A percentile compares a stretch with the other conserved stretches of the same genome.
Conservation (phyloP, 1,284 basidiomycete genomes). For the Cutaneotrichosporon sp. region DNA sequence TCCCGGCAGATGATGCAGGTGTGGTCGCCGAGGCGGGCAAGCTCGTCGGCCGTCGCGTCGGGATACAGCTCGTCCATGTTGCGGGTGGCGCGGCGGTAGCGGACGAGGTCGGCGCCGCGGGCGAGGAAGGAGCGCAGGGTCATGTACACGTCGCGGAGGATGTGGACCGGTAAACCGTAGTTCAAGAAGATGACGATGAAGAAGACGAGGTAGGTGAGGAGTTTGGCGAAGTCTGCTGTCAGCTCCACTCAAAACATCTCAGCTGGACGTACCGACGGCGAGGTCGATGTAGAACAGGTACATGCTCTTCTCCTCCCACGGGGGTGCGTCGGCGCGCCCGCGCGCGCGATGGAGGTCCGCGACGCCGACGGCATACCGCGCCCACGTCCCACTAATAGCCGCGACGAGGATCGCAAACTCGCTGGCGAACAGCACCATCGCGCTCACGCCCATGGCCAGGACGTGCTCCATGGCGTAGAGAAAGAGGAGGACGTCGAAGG, state of each 20-base stretch:
- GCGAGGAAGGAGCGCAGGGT: slow-evolving; percentile 88
- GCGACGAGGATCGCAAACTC: slow-evolving; percentile 90
- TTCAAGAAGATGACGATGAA: slow-evolving; percentile 88
- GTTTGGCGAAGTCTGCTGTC: slow-evolving; percentile 82
- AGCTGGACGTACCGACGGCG: slow-evolving; percentile 66
- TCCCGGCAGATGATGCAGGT: slow-evolving; percentile 99
- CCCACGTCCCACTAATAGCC: slow-evolving; percentile 70
- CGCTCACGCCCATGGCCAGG: slow-evolving; percentile 63
- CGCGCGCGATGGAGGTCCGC: slow-evolving; percentile 79
- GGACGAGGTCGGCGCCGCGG: slow-evolving; percentile 80
- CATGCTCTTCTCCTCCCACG: slow-evolving; percentile 98
- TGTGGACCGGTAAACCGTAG: slow-evolving; percentile 95
- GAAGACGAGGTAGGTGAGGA: slow-evolving; percentile 89
- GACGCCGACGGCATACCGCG: slow-evolving; percentile 82
- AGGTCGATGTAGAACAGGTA: slow-evolving; percentile 94
- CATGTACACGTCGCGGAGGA: slow-evolving; percentile 94
- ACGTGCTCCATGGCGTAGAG: slow-evolving; percentile 41
- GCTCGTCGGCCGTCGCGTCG: slow-evolving; percentile 84
- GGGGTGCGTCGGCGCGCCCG: slow-evolving; percentile 81
- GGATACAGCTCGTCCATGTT: slow-evolving; percentile 98
- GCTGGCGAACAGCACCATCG: slow-evolving; percentile 89
- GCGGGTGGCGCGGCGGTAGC: slow-evolving; percentile 89
- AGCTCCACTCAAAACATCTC: slow-evolving; percentile 9
- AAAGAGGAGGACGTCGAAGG: slow-evolving; percentile 44
- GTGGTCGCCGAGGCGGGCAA: slow-evolving; percentile 75